Evolutionary conservation across 2,329 filamentous ascomycete genomes (phyloP), one percentile per base, ranked within the genome.

Genomic region (Graphiopsis chlorocephala): DNA sequence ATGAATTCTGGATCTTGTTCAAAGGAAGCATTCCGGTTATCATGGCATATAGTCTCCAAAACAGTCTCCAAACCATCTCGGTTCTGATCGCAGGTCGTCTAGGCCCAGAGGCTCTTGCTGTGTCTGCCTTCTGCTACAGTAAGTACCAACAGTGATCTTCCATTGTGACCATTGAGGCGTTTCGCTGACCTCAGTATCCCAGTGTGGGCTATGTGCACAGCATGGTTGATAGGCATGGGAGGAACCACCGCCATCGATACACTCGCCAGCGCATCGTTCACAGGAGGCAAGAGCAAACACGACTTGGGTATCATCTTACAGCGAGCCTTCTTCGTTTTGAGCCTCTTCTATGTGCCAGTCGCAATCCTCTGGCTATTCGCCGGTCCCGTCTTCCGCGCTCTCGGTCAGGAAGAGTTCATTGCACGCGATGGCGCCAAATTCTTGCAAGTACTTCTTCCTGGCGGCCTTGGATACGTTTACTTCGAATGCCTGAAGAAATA

Each of bases 221-320:
- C 88, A 0, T 96, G 92, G 92, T 84, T 96, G 42, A 90, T 96
- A 65, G 92, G 89, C 0, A 84, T 96, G 4, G 92, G 92, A 29
- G 92, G 92, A 8, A 93, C 91, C 0, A 96, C 91, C 1, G 92
- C 92, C 0, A 84, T 96, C 50, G 92, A 96, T 75, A 96, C 92
- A 0, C 81, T 96, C 26, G 92, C 91, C 1, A 93, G 91, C 0
- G 91, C 89, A 55, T 89, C 88, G 52, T 96, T 92, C 75, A 96
- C 92, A 0, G 90, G 90, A 0, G 91, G 90, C 67, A 86, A 88
- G 68, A 89, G 94, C 75, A 92, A 90, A 66, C 86, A 91, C 61
- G 89, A 92, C 73, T 81, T 96, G 1, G 92, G 92, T 0, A 83
- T 95, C 31, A 83, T 96, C 1, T 79, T 96, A 11, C 92, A 96